Percentiles rank a stretch among this genome's conserved stretches.
phyloP scores from a whole-genome alignment of 495 filamentous ascomycete species.

The Rhypophila decipiens region DNA sequence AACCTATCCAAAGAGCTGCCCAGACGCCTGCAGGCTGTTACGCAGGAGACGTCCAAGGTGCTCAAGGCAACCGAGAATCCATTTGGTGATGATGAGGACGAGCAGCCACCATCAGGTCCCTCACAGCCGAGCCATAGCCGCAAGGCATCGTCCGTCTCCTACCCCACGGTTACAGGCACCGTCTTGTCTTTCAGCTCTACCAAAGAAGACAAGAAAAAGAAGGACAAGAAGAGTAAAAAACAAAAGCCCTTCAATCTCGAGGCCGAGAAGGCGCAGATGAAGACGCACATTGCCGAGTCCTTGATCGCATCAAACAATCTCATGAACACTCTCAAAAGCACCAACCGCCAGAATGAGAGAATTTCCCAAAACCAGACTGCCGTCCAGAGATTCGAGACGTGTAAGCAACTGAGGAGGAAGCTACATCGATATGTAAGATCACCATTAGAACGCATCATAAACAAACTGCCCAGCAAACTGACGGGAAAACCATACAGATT shows the following conservation, averaged over 20 bases:
- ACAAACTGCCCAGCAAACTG: too few relatives aligned
- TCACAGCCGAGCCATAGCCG: slow-evolving; percentile 3
- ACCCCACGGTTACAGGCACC: slow-evolving; percentile 15
- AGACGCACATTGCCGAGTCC: slow-evolving; percentile 74
- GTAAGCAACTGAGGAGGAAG: slow-evolving; percentile 75
- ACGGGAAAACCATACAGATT: too few relatives aligned
- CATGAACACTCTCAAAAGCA: slow-evolving; percentile 77
- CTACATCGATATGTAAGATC: slow-evolving; percentile 71
- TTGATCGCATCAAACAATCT: slow-evolving; percentile 88
- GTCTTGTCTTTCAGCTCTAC: slow-evolving; percentile 28
- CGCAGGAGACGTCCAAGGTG: slow-evolving; percentile 73
- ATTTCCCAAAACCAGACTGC: slow-evolving; percentile 79
- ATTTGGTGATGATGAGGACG: slow-evolving; percentile 57
- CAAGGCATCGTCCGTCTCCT: slow-evolving; percentile 1
- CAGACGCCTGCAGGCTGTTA: slow-evolving; percentile 47
- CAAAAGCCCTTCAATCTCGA: slow-evolving; percentile 72
- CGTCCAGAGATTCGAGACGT: slow-evolving; percentile 71
- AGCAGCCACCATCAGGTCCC: slow-evolving; percentile 5
- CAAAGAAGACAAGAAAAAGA: slow-evolving; percentile 42
- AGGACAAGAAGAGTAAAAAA: slow-evolving; percentile 45
- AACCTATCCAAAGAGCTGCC: slow-evolving; percentile 68
- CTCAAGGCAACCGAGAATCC: slow-evolving; percentile 66
- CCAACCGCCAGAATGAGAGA: slow-evolving; percentile 83
- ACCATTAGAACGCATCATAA: not conserved
- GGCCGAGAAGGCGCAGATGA: slow-evolving; percentile 77